Percentiles rank a stretch among this genome's conserved stretches.
Conservation (phyloP, 345 rosid genomes). For the Euphorbia tirucalli region DNA sequence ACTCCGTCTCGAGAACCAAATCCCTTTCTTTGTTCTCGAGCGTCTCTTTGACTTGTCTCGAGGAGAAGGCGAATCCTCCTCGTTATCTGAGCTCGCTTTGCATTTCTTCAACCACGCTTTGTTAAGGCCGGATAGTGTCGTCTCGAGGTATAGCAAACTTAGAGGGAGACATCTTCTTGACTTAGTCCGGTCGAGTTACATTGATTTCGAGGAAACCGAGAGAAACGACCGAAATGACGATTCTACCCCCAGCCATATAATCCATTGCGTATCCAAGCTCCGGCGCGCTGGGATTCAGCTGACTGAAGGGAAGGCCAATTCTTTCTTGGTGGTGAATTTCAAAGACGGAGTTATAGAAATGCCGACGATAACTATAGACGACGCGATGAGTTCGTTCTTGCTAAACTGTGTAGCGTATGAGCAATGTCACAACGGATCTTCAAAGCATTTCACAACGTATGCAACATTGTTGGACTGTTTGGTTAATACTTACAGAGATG, state of each 20-base stretch:
- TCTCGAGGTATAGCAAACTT: slow-evolving; percentile 26
- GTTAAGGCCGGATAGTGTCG: too few species aligned
- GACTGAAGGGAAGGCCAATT: slow-evolving; percentile 27
- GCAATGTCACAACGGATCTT: slow-evolving; percentile 57
- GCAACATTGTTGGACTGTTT: slow-evolving; percentile 65
- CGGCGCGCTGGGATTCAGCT: slow-evolving; percentile 57
- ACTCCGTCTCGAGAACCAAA: slow-evolving; percentile 53
- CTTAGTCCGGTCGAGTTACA: slow-evolving; percentile 50
- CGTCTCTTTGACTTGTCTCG: slow-evolving; percentile 45
- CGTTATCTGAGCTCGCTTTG: slow-evolving; percentile 48
- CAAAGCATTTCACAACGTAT: slow-evolving; percentile 68
- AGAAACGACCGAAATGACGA: not conserved
- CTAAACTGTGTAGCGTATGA: slow-evolving; percentile 75
- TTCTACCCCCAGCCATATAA: slow-evolving; percentile 34
- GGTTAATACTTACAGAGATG: slow-evolving; percentile 57
- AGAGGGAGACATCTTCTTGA: slow-evolving; percentile 64
- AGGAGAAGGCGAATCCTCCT: slow-evolving; percentile 25
- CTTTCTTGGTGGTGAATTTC: slow-evolving; percentile 63
- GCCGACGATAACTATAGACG: slow-evolving; percentile 70
- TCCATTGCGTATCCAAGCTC: slow-evolving; percentile 69
- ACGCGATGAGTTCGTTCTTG: slow-evolving; percentile 63
- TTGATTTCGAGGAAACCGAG: slow-evolving; percentile 30
- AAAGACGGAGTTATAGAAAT: slow-evolving; percentile 54
- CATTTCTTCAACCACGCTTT: slow-evolving; percentile 56
- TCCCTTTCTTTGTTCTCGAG: slow-evolving; percentile 70